Conservation (phyloP, 1,139 yeast species). For the Meyerozyma elateridarum region DNA sequence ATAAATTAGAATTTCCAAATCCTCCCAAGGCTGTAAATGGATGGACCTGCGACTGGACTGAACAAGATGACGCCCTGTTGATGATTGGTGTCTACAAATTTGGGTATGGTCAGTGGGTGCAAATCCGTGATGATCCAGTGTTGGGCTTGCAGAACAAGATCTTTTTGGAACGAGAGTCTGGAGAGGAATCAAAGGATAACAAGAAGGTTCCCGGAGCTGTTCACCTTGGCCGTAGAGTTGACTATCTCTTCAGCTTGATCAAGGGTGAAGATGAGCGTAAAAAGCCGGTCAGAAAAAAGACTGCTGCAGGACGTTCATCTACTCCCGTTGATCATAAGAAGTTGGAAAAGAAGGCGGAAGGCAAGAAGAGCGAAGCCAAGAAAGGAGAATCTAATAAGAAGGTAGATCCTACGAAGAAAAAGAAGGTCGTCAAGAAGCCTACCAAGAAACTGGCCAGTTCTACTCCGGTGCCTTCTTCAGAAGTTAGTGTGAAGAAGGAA, state of each 20-base stretch:
- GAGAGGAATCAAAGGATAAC: slow-evolving; percentile 18
- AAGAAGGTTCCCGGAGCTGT: slow-evolving; percentile 88
- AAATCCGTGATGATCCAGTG: slow-evolving; percentile 92
- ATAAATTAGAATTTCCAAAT: slow-evolving; percentile 51
- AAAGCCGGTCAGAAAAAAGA: slow-evolving; percentile 4
- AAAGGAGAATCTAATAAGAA: slow-evolving; percentile 7
- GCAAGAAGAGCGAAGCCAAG: slow-evolving; percentile 5
- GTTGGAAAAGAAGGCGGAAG: slow-evolving; percentile 3
- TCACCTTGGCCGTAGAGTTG: slow-evolving; percentile 90
- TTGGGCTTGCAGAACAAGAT: slow-evolving; percentile 82
- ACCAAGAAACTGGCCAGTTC: slow-evolving; percentile 1
- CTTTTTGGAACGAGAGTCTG: slow-evolving; percentile 44
- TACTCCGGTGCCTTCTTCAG: background rate
- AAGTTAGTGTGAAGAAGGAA: slow-evolving; percentile 8
- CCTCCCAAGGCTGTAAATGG: slow-evolving; percentile 79
- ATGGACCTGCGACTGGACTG: slow-evolving; percentile 88
- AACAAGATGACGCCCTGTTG: slow-evolving; percentile 79
- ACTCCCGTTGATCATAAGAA: slow-evolving; percentile 11
- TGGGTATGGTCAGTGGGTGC: slow-evolving; percentile 95
- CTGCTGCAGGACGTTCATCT: slow-evolving; percentile 9
- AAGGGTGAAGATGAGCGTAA: slow-evolving; percentile 45
- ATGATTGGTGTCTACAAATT: slow-evolving; percentile 84
- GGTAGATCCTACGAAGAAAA: slow-evolving; percentile 9
- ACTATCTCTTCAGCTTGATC: slow-evolving; percentile 70
- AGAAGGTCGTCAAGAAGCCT: slow-evolving; percentile 4